Evolutionary conservation across 306 rosid species (phyloP).

Genomic region (Vigna trinervia): DNA sequence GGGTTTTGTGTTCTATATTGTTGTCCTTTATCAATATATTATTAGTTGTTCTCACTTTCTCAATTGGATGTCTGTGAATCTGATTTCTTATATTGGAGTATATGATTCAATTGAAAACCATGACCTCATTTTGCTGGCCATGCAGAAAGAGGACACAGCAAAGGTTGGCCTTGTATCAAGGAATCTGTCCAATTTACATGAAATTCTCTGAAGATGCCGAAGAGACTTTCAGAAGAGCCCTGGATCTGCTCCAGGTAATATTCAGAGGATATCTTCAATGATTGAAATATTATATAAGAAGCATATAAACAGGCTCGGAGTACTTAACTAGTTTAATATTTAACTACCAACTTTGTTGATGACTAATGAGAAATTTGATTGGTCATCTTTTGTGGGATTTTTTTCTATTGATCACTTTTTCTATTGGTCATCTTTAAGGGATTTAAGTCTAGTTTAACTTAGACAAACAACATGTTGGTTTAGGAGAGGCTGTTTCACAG

Average conservation of each 20-base stretch:
- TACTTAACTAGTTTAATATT: no score
- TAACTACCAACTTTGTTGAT: no score
- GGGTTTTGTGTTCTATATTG: conserved; percentile 1
- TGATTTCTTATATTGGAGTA: conserved; percentile 32
- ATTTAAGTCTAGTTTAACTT: no score
- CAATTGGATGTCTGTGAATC: not conserved
- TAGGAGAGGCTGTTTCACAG: no score
- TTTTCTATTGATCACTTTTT: no score
- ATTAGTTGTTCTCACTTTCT: not conserved
- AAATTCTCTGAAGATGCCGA: conserved; percentile 87
- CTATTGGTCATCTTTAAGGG: no score
- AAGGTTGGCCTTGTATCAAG: conserved; percentile 90
- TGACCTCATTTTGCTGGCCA: conserved; percentile 40
- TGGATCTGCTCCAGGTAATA: conserved; percentile 63
- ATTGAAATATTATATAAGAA: conserved; percentile 16
- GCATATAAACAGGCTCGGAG: conserved; percentile 8
- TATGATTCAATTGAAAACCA: conserved; percentile 37
- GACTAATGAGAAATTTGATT: no score
- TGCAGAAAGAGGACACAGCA: conserved; percentile 85
- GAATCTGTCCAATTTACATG: conserved; percentile 89
- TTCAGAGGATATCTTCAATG: conserved; percentile 31
- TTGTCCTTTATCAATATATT: not conserved
- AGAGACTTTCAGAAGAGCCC: conserved; percentile 72
- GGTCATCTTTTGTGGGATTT: no score
- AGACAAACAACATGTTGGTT: no score